phyloP scores from a whole-genome alignment of 1,284 basidiomycete species.

The Anthracocystis walkeri region DNA sequence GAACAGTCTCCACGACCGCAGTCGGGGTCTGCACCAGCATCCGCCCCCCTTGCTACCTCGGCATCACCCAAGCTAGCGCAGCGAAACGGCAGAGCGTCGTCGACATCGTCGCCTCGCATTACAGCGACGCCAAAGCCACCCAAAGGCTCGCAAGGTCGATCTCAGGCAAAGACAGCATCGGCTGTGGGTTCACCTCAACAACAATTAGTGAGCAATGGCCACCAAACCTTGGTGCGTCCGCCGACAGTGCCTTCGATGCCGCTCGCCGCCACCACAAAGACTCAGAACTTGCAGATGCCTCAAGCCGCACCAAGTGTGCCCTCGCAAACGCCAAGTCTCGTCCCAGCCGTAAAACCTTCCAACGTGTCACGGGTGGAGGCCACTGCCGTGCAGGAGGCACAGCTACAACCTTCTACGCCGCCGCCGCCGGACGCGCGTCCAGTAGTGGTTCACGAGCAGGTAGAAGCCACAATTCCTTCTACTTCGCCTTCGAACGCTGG shows the following conservation, averaged over 20 bases:
- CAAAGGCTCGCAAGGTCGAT: not conserved
- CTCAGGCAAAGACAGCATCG: not conserved
- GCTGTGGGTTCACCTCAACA: not conserved
- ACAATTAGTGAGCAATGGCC: not conserved
- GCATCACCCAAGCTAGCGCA: not conserved
- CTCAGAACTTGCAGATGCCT: not conserved
- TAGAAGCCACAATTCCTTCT: not conserved
- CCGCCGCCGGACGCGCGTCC: not conserved
- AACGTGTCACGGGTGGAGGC: not conserved
- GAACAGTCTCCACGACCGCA: not conserved
- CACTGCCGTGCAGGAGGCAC: not conserved
- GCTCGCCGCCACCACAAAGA: not conserved
- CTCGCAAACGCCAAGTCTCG: not conserved
- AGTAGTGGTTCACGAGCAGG: not conserved
- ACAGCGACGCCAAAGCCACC: not conserved
- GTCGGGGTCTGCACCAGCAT: not conserved
- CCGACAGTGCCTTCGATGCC: not conserved
- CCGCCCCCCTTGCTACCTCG: not conserved
- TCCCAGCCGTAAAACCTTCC: not conserved
- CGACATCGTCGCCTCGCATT: constrained; percentile 2
- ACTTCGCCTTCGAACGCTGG: not conserved
- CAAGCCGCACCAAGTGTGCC: not conserved
- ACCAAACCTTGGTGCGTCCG: not conserved
- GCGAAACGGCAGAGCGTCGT: not conserved
- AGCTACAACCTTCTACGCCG: not conserved